Conservation (phyloP, 352 stramenopile genomes). For the Pythium sp. region DNA sequence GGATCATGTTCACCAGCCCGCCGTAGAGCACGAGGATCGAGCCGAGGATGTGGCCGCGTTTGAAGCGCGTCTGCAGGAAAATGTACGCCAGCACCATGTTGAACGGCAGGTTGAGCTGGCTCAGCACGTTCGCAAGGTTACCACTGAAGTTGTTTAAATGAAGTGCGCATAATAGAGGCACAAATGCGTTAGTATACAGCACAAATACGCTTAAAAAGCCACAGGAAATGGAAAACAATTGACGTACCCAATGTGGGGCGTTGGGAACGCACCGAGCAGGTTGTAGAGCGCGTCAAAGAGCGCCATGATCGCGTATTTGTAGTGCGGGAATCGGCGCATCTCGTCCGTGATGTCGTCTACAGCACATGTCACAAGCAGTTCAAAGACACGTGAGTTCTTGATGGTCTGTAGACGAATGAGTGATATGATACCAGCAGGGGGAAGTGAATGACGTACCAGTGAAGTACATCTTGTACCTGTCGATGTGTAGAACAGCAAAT, state of each 20-base stretch:
- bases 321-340: constrained; percentile 82
- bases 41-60: constrained; percentile 79
- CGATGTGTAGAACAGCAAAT: not conserved
- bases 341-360: constrained; percentile 79
- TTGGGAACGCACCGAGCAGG: constrained; percentile 78
- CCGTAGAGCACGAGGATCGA: constrained; percentile 86
- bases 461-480: constrained; percentile 80
- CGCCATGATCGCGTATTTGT: constrained; percentile 87
- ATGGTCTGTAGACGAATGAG: not conserved
- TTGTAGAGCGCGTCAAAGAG: constrained; percentile 85
- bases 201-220: not conserved
- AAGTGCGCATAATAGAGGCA: not conserved
- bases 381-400: not conserved
- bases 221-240: not conserved
- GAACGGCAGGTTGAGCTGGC: constrained; percentile 83
- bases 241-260: constrained; percentile 76
- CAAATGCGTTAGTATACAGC: not conserved
- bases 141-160: constrained; percentile 33
- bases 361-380: not conserved
- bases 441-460: constrained; percentile 35
- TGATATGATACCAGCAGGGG: not conserved
- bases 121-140: constrained; percentile 84
- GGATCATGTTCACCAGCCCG: constrained; percentile 83
- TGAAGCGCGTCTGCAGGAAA: constrained; percentile 78
- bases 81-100: constrained; percentile 86